Evolutionary conservation across 2,329 filamentous ascomycete species (phyloP).

Genomic region (Fusarium equiseti): DNA sequence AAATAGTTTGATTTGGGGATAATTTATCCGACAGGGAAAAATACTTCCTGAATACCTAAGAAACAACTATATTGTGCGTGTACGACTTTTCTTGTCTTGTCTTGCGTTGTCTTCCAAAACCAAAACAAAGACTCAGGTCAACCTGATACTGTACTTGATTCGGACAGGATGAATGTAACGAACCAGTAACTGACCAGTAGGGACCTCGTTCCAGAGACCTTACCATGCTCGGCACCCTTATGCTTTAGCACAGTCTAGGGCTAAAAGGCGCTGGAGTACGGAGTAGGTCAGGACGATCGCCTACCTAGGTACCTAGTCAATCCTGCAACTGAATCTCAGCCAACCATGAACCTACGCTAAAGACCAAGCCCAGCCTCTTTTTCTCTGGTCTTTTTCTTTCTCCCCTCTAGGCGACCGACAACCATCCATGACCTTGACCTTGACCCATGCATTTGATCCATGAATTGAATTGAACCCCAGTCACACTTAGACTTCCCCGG

Average conservation of each 20-base stretch:
- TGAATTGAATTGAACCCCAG: constrained; percentile 3
- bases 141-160: constrained; percentile 33
- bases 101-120: neutral
- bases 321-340: neutral
- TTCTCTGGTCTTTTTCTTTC: neutral
- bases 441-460: constrained; percentile 1
- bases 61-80: neutral
- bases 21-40: neutral
- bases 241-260: neutral
- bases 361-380: constrained; percentile 11
- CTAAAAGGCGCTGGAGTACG: constrained; percentile 1
- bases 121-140: constrained; percentile 29
- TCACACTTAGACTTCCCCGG: constrained; percentile 30
- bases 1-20: neutral
- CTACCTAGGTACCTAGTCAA: neutral
- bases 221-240: constrained; percentile 12
- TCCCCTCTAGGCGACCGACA: neutral
- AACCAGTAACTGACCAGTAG: neutral
- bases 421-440: neutral
- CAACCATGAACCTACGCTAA: neutral
- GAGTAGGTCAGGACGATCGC: neutral
- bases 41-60: neutral
- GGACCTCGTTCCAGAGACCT: neutral
- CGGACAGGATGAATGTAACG: constrained; percentile 15
- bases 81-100: neutral